Base-by-base conservation (phyloP, 495 filamentous ascomycete species). In the Usnea hakonensis region DNA sequence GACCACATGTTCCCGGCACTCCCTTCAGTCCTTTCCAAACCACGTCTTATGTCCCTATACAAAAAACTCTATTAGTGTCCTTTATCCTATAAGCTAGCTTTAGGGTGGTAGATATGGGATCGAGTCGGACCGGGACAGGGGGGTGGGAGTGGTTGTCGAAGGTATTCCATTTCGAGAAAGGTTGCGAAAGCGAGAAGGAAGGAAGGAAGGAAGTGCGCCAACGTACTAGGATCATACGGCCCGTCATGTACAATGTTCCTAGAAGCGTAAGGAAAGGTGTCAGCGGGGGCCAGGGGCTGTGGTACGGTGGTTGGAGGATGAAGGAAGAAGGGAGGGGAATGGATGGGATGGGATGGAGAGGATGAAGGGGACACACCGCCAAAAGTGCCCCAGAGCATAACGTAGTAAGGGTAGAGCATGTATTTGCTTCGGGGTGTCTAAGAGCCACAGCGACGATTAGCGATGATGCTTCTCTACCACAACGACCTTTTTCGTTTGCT, bases 41-140 rank as follows among this genome's bases (percentile, higher is more conserved):
- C 87, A 94, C 58, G 89, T 94, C 86, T 92, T 96, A 79, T 96
- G 84, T 71, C 91, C 91, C 76, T 85, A 60, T 69, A 67, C 17
- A 58, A 10, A n/a, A n/a, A n/a, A n/a, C n/a, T 54, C 53, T n/a
- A 54, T 76, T 63, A 77, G 72, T 58, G 55, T 43, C 32, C 38
- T 6, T 62, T 69, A 66, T 60, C 58, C 41, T n/a, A 43, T 23
- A 2, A 8, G n/a, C n/a, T n/a, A n/a, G n/a, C n/a, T n/a, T n/a
- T n/a, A n/a, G n/a, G n/a, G n/a, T n/a, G n/a, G n/a, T n/a, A n/a
- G n/a, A n/a, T n/a, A n/a, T n/a, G n/a, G n/a, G n/a, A n/a, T n/a
- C n/a, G n/a, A n/a, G n/a, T n/a, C n/a, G n/a, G n/a, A n/a, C n/a
- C n/a, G n/a, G n/a, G n/a, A n/a, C n/a, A n/a, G n/a, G n/a, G n/a